These are phyloP conservation scores for Macrophomina tecta DNA, from an alignment of 2,329 filamentous ascomycete species.

Conservation along the genomic window DNA sequence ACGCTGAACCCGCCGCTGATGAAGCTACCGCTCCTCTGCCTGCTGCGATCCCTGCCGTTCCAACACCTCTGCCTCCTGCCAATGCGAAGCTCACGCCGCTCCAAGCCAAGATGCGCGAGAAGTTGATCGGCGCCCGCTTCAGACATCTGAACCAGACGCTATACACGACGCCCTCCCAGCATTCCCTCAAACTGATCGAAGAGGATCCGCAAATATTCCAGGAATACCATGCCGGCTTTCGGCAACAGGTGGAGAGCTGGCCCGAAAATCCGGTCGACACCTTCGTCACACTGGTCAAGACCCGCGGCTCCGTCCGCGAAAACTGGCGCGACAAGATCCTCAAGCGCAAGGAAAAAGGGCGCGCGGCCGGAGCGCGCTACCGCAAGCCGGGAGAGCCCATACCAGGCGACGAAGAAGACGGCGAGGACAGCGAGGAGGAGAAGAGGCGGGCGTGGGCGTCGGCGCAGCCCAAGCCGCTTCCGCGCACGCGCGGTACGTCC, in stretches of 20 bases:
- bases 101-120: constrained; percentile 91
- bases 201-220: constrained; percentile 90
- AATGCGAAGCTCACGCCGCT: constrained; percentile 80
- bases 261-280: constrained; percentile 93
- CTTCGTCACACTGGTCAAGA: constrained; percentile 75
- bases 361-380: constrained; percentile 29
- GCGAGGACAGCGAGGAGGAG: constrained; percentile 28
- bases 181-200: constrained; percentile 83
- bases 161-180: constrained; percentile 86
- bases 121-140: constrained; percentile 93
- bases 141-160: constrained; percentile 96
- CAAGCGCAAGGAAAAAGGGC: constrained; percentile 41
- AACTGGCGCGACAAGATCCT: constrained; percentile 52
- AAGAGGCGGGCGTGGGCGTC: constrained; percentile 26
- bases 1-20: constrained; percentile 17
- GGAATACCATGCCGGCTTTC: constrained; percentile 96
- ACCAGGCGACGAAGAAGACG: neutral
- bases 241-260: constrained; percentile 93
- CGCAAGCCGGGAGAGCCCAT: constrained; percentile 22
- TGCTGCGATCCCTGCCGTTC: constrained; percentile 39
- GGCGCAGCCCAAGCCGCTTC: constrained; percentile 59
- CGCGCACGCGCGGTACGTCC: constrained; percentile 70
- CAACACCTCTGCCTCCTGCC: constrained; percentile 38
- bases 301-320: constrained; percentile 64
- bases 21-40: constrained; percentile 48